Percentiles rank a stretch among this genome's conserved stretches.
phyloP scores from a whole-genome alignment of 345 rosid genomes.

The Lagerstroemia speciosa region DNA sequence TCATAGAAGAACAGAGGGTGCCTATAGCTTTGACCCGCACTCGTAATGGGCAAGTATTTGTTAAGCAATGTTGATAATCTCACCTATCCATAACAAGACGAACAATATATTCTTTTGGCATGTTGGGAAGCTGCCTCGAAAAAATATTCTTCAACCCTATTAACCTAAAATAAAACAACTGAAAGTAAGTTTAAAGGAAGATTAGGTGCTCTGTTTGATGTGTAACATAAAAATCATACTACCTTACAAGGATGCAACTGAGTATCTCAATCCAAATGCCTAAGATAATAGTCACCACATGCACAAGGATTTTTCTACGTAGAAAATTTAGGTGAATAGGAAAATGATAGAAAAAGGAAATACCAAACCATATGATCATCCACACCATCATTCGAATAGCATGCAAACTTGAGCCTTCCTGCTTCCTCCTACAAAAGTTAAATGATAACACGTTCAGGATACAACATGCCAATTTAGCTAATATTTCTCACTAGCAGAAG shows the following conservation, averaged over 20 bases:
- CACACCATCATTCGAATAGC: slow-evolving; percentile 69
- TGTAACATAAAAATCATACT: neutral
- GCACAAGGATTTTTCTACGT: neutral
- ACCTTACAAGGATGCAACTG: neutral
- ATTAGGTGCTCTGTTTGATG: neutral
- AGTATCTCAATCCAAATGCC: neutral
- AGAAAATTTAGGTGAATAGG: neutral
- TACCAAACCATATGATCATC: slow-evolving; percentile 99
- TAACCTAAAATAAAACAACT: slow-evolving; percentile 47
- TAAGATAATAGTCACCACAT: neutral
- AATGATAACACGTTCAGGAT: no score
- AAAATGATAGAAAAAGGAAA: slow-evolving; percentile 15
- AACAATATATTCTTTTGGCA: slow-evolving; percentile 99
- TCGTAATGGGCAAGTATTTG: neutral
- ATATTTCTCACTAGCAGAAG: neutral
- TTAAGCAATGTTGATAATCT: neutral
- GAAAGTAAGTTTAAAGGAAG: neutral
- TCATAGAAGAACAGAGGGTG: no score
- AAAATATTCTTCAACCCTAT: slow-evolving; percentile 96
- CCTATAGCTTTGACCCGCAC: neutral
- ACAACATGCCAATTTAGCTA: neutral
- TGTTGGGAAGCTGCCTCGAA: slow-evolving; percentile 94
- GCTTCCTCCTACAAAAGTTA: slow-evolving; percentile 65
- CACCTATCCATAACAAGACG: slow-evolving; percentile 99
- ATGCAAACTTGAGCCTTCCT: slow-evolving; percentile 73